Base-by-base conservation (phyloP, 768 basidiomycete species). In the Erythrobasidium yunnanense region DNA sequence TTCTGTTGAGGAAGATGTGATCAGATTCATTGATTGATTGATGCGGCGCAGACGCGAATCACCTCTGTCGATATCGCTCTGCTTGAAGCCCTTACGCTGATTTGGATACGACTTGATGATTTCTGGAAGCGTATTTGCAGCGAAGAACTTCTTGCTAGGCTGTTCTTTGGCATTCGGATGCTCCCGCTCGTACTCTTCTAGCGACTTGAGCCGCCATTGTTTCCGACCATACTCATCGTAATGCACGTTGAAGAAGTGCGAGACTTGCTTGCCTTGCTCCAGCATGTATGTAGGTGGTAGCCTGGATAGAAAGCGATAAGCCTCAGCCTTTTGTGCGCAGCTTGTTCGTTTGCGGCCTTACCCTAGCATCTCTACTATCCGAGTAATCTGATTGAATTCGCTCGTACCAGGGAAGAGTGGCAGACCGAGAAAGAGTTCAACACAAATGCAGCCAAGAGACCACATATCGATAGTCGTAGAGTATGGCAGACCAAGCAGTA, bases 331-430 rank as follows among this genome's bases (percentile, higher is more conserved):
- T 32, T 2, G 18, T 2, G 58, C 23, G 33, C 15, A 29, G 45
- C 42, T 30, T 42, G 47, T 50, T 56, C 29, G 32, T 17, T 1
- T 27, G 22, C 18, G 2, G 22, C 80, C 88, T 33, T 76, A 93
- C 91, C 95, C 95, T 25, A 99, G 84, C 91, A 97, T 96, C 73
- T 97, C 95, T 32, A 95, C 85, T 57, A 99, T 97, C 66, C 95
- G 81, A 22, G 89, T 91, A 60, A 97, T 81, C 75, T 99, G 95
- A 77, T 99, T 99, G 77, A 95, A 99, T 78, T 99, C 95, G 80
- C 91, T 95, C 34, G 95, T 97, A 23, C 95, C 95, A 1, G 95
- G 95, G 78, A 99, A 99, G 17, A 97, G 79, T 6, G 95, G 95
- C 56, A 99, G 76, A 5, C 95, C 95, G 50, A 97, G 80, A 81